phyloP scores from a whole-genome alignment of 116 monocot genomes.

The Thalassia testudinum region DNA sequence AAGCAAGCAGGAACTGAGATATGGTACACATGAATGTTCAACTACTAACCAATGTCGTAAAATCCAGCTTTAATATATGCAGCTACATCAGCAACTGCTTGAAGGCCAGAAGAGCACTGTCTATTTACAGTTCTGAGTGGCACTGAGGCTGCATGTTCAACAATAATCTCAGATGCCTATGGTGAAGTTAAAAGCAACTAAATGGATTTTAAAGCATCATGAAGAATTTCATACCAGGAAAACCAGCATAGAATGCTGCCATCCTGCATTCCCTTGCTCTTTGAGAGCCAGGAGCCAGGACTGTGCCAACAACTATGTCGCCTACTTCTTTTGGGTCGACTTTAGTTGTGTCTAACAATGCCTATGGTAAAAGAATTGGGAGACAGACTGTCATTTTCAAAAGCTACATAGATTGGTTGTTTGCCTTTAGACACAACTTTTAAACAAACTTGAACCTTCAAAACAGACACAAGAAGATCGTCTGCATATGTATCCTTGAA shows the following conservation, averaged over 20 bases:
- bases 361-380: slow-evolving; percentile 17
- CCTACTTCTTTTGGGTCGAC: slow-evolving; percentile 70
- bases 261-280: slow-evolving; percentile 71
- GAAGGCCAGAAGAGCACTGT: slow-evolving; percentile 89
- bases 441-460: slow-evolving; percentile 34
- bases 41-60: slow-evolving; percentile 73
- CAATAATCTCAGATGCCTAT: neutral
- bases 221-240: slow-evolving; percentile 28
- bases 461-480: slow-evolving; percentile 54
- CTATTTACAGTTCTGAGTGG: slow-evolving; percentile 80
- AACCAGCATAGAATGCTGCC: slow-evolving; percentile 86
- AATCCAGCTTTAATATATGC: slow-evolving; percentile 85
- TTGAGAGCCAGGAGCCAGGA: slow-evolving; percentile 57
- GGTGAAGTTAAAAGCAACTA: neutral
- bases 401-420: no score
- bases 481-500: slow-evolving; percentile 72
- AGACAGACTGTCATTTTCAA: no score
- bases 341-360: slow-evolving; percentile 54
- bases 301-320: slow-evolving; percentile 81
- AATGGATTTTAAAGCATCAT: neutral
- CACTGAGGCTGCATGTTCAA: slow-evolving; percentile 42
- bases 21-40: no score
- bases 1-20: neutral
- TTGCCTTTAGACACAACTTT: no score
- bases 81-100: slow-evolving; percentile 94